Percentiles rank a stretch among this genome's conserved stretches.
Conservation (phyloP, 768 basidiomycete genomes). For the Hypsizygus marmoreus region DNA sequence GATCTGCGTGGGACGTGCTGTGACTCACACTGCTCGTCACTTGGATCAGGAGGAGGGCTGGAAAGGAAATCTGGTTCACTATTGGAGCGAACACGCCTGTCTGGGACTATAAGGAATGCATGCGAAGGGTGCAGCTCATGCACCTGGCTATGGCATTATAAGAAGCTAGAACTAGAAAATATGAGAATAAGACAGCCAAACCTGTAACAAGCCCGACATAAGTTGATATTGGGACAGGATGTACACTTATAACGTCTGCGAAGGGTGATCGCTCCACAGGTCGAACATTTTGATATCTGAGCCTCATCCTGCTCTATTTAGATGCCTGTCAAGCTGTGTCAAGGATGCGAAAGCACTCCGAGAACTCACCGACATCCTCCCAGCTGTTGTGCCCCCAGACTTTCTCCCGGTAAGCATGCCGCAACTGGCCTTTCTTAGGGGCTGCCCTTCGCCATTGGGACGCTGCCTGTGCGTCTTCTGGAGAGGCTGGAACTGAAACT, state of each 20-base stretch:
- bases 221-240: slow-evolving; percentile 74
- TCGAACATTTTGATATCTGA: slow-evolving; percentile 69
- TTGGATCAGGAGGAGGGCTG: slow-evolving; percentile 36
- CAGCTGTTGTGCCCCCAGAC: slow-evolving; percentile 83
- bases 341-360: not conserved
- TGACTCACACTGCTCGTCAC: slow-evolving; percentile 63
- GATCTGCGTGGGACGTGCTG: not conserved
- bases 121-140: slow-evolving; percentile 92
- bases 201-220: slow-evolving; percentile 87
- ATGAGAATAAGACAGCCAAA: slow-evolving; percentile 28
- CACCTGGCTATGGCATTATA: slow-evolving; percentile 59
- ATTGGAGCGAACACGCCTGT: slow-evolving; percentile 44
- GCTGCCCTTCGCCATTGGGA: slow-evolving; percentile 68
- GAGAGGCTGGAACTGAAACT: slow-evolving; percentile 47
- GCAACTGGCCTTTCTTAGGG: slow-evolving; percentile 73
- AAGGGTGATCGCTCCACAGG: slow-evolving; percentile 65
- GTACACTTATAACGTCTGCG: slow-evolving; percentile 82
- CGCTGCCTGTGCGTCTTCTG: slow-evolving; percentile 52
- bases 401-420: slow-evolving; percentile 87
- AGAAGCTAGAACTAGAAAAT: slow-evolving; percentile 1
- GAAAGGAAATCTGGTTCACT: slow-evolving; percentile 42
- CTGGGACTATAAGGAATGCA: slow-evolving; percentile 81
- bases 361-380: slow-evolving; percentile 81
- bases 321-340: slow-evolving; percentile 2
- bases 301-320: slow-evolving; percentile 67